These are phyloP conservation scores for Akanthomyces lecanii DNA, from an alignment of 2,329 filamentous ascomycete species.

Conservation along the genomic window DNA sequence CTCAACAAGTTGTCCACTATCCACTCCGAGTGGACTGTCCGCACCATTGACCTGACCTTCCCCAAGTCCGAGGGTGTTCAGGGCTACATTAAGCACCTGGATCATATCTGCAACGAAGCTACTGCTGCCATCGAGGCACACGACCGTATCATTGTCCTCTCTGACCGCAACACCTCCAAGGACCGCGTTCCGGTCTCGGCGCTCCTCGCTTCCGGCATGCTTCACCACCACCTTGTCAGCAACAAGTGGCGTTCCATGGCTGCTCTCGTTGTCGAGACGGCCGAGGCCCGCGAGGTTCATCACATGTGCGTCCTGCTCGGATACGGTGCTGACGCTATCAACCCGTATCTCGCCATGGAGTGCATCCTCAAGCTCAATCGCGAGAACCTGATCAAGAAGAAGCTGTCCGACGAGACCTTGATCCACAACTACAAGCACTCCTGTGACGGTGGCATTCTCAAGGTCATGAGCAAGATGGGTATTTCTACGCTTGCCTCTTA, in stretches of 20 bases:
- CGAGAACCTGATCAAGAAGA: conserved; percentile 88
- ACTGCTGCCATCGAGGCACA: conserved; percentile 78
- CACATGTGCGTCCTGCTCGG: conserved; percentile 98
- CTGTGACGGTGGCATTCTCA: conserved; percentile 91
- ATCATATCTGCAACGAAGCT: conserved; percentile 80
- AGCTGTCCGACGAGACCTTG: conserved; percentile 73
- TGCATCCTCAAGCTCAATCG: conserved; percentile 96
- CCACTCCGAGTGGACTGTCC: conserved; percentile 79
- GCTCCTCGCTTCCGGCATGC: conserved; percentile 83
- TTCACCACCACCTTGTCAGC: conserved; percentile 90
- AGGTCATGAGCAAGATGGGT: conserved; percentile 99
- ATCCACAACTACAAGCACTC: conserved; percentile 97
- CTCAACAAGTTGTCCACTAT: conserved; percentile 70
- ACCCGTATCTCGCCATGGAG: conserved; percentile 92
- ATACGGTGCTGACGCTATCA: conserved; percentile 90
- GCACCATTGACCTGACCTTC: conserved; percentile 89
- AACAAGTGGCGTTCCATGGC: conserved; percentile 93
- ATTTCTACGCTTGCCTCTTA: conserved; percentile 95
- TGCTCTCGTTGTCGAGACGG: conserved; percentile 85
- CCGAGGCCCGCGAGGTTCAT: conserved; percentile 93
- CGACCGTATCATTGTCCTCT: conserved; percentile 83
- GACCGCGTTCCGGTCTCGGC: conserved; percentile 83
- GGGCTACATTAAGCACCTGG: conserved; percentile 83
- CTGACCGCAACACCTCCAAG: conserved; percentile 78
- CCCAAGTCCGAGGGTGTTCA: conserved; percentile 76